These are phyloP conservation scores for Lolium rigidum DNA, from an alignment of 176 grass and related monocot species.

Conservation along the genomic window DNA sequence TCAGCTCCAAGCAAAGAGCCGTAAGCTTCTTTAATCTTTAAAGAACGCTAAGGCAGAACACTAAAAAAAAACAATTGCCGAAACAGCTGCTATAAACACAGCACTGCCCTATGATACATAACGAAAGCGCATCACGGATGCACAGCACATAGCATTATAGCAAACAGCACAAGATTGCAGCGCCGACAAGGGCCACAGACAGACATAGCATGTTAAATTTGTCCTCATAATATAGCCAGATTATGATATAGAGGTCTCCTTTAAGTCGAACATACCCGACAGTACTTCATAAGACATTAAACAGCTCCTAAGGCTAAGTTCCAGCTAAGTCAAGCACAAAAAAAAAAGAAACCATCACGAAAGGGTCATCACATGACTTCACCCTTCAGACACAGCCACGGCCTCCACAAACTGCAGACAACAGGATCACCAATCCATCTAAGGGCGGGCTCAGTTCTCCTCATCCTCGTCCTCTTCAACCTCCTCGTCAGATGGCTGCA, in stretches of 20 bases:
- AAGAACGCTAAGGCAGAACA: too few species aligned
- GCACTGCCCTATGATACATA: neutral
- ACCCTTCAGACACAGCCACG: constrained; percentile 34
- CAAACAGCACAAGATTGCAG: neutral
- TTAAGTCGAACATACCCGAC: constrained; percentile 32
- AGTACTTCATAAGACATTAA: constrained; percentile 55
- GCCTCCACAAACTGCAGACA: constrained; percentile 25
- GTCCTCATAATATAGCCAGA: constrained; percentile 52
- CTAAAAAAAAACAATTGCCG: neutral
- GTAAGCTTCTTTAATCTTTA: too few species aligned
- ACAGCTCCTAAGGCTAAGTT: constrained; percentile 49
- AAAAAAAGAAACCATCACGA: constrained; percentile 22
- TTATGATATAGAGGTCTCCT: constrained; percentile 55
- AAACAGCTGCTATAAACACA: neutral
- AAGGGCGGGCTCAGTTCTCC: constrained; percentile 47
- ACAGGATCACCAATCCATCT: constrained; percentile 21
- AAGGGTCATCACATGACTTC: constrained; percentile 37
- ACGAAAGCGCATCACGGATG: neutral
- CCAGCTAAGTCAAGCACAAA: constrained; percentile 64
- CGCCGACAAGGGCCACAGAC: neutral
- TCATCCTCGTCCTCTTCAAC: constrained; percentile 54
- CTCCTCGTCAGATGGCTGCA: constrained; percentile 61
- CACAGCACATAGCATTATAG: neutral
- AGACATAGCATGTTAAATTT: constrained; percentile 49
- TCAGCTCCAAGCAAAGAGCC: too few species aligned